phyloP scores from a whole-genome alignment of 2,329 filamentous ascomycete genomes.

The Drechslerella dactyloides region DNA sequence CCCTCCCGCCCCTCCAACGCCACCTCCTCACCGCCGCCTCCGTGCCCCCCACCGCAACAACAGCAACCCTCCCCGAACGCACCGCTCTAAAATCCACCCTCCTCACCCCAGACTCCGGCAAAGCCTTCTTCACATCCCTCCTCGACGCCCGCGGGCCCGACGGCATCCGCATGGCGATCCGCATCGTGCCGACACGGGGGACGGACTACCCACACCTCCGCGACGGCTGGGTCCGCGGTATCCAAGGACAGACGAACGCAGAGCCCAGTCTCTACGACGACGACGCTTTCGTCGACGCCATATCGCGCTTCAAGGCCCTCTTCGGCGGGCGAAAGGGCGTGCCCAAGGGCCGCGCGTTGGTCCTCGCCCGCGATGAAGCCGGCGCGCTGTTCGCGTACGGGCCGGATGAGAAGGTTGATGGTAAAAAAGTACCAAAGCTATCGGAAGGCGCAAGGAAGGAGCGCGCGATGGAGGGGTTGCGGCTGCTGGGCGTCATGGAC shows the following conservation, averaged over 20 bases:
- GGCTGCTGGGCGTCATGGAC: slow-evolving; percentile 70
- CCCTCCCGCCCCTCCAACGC: slow-evolving; percentile 80
- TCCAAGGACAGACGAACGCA: slow-evolving; percentile 65
- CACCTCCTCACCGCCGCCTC: slow-evolving; percentile 61
- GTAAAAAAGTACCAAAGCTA: slow-evolving; percentile 50
- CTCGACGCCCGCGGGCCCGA: slow-evolving; percentile 54
- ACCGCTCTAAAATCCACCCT: slow-evolving; percentile 72
- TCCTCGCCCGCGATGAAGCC: slow-evolving; percentile 71
- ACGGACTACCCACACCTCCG: slow-evolving; percentile 93
- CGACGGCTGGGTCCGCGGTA: slow-evolving; percentile 86
- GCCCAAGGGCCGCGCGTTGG: slow-evolving; percentile 77
- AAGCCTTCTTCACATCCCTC: slow-evolving; percentile 56
- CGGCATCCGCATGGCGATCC: slow-evolving; percentile 76
- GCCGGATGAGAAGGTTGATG: slow-evolving; percentile 67
- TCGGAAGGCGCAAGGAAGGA: slow-evolving; percentile 58
- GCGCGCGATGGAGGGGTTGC: slow-evolving; percentile 59
- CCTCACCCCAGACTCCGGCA: slow-evolving; percentile 71
- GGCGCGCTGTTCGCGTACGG: slow-evolving; percentile 67
- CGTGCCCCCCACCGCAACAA: slow-evolving; percentile 66
- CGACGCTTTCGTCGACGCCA: slow-evolving; percentile 75
- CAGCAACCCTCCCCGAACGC: slow-evolving; percentile 81
- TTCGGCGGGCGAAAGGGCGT: slow-evolving; percentile 76
- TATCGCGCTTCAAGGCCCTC: slow-evolving; percentile 79
- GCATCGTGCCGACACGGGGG: slow-evolving; percentile 87
- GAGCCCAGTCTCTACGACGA: slow-evolving; percentile 65